These are phyloP conservation scores for Sporopachydermia quercuum DNA, from an alignment of 805 yeast genomes.

Conservation along the genomic window DNA sequence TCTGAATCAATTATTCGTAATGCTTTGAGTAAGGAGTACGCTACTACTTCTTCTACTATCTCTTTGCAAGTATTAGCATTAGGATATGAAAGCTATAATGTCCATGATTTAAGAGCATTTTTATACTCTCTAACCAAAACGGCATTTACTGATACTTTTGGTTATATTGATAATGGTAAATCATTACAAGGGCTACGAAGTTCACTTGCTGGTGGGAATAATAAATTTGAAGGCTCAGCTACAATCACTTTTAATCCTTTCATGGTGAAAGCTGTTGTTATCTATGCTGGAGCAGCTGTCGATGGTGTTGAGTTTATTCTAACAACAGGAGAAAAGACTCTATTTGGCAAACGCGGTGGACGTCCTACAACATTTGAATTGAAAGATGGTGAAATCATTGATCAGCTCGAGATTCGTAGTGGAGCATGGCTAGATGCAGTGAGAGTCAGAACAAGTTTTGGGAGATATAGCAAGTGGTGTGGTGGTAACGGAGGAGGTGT, in stretches of 20 bases:
- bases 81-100: slow-evolving; percentile 43
- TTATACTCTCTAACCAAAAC: slow-evolving; percentile 2
- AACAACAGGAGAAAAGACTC: slow-evolving; percentile 13
- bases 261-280: slow-evolving; percentile 36
- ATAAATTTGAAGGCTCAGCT: slow-evolving; percentile 14
- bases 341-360: slow-evolving; percentile 25
- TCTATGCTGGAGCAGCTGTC: slow-evolving; percentile 62
- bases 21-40: slow-evolving; percentile 20
- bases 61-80: slow-evolving; percentile 38
- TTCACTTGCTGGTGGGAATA: slow-evolving; percentile 14
- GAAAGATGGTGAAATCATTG: slow-evolving; percentile 41
- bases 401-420: slow-evolving; percentile 46
- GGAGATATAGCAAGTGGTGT: slow-evolving; percentile 45
- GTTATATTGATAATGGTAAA: slow-evolving; percentile 5
- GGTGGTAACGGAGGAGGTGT: slow-evolving; percentile 53
- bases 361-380: slow-evolving; percentile 32
- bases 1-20: slow-evolving; percentile 30
- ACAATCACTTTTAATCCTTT: slow-evolving; percentile 22
- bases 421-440: slow-evolving; percentile 90
- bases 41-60: slow-evolving; percentile 22
- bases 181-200: slow-evolving; percentile 11
- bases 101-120: slow-evolving; percentile 33
- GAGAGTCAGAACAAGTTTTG: slow-evolving; percentile 38
- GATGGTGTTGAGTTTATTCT: slow-evolving; percentile 59
- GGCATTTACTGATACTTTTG: slow-evolving; percentile 3